Base-by-base conservation (phyloP, 139 green algal species). In the Penium margaritaceum region DNA sequence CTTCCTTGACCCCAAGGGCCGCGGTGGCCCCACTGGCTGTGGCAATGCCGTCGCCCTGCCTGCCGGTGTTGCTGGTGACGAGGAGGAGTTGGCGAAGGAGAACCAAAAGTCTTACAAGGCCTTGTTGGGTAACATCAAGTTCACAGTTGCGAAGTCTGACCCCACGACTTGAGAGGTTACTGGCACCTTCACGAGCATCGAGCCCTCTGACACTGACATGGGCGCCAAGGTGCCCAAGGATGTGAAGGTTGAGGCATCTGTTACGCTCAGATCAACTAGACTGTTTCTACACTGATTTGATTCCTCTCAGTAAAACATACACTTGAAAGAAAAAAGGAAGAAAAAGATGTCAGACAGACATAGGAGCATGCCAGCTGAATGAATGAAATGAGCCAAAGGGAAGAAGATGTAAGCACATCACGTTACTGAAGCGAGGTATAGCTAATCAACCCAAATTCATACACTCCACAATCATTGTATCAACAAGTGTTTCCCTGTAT, bases 1-100 rank as follows among this genome's bases (percentile, higher is more conserved):
- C 73, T 99, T 99, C 94, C 89, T 99, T 38, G 94, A 99, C 94
- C 94, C 94, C 81, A 99, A 99, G 92, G 93, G 93, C 78, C 89
- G 93, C 37, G 93, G 93, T 89, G 93, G 88, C 46, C 88, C 93
- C 60, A 93, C 89, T 63, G 93, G 93, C 55, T 97, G 97, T 73
- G 93, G 97, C 84, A 96, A 87, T 70, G 93, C 93, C 29, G 90
- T 97, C 32, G 93, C 92, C 14, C 89, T 98, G 77, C 93, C 93
- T 24, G 92, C 89, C 6, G 68, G 68, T 21, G 68, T 61, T 34
- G 69, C 69, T 7, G 78, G 83, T 69, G 90, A 95, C 77, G 76
- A 84, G 54, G 93, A 98, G 61, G 89, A 97, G 84, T 83, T 95
- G 43, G 54, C 70, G 39, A 95, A 95, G 87, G 93, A 97, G 89